These are phyloP conservation scores for Hemileccinum rubropunctum DNA, from an alignment of 768 basidiomycete genomes.

Conservation along the genomic window DNA sequence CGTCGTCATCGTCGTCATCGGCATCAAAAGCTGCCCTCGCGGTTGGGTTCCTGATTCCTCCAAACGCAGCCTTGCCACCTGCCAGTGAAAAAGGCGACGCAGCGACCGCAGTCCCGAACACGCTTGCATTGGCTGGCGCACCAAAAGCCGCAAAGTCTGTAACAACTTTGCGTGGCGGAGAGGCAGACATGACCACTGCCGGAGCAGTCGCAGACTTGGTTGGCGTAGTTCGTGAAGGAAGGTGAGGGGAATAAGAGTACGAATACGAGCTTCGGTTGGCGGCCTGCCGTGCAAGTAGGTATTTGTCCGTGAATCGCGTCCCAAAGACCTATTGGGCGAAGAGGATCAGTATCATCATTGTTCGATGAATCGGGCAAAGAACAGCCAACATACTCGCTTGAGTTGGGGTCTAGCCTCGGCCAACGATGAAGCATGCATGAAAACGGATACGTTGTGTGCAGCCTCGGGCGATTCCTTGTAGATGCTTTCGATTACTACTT, in stretches of 20 bases:
- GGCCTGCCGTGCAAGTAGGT: slow-evolving; percentile 70
- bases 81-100: slow-evolving; percentile 78
- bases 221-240: slow-evolving; percentile 41
- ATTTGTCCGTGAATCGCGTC: slow-evolving; percentile 97
- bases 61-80: slow-evolving; percentile 82
- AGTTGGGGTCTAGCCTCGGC: slow-evolving; percentile 72
- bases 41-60: slow-evolving; percentile 56
- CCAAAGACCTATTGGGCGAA: slow-evolving; percentile 67
- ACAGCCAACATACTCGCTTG: slow-evolving; percentile 57
- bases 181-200: slow-evolving; percentile 35
- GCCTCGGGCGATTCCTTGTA: slow-evolving; percentile 91
- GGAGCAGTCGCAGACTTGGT: slow-evolving; percentile 35
- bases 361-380: neutral
- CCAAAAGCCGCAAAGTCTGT: slow-evolving; percentile 87
- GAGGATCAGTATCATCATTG: slow-evolving; percentile 6
- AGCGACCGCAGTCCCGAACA: slow-evolving; percentile 81
- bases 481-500: slow-evolving; percentile 93
- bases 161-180: slow-evolving; percentile 85
- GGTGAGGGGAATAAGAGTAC: slow-evolving; percentile 52
- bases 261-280: slow-evolving; percentile 51
- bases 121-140: slow-evolving; percentile 67
- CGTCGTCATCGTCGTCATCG: slow-evolving; percentile 77
- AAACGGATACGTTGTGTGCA: slow-evolving; percentile 84
- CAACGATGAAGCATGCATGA: slow-evolving; percentile 69
- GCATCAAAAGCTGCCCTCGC: slow-evolving; percentile 41